Conservation (phyloP, 2,329 filamentous ascomycete species). For the Dothistroma septosporum region DNA sequence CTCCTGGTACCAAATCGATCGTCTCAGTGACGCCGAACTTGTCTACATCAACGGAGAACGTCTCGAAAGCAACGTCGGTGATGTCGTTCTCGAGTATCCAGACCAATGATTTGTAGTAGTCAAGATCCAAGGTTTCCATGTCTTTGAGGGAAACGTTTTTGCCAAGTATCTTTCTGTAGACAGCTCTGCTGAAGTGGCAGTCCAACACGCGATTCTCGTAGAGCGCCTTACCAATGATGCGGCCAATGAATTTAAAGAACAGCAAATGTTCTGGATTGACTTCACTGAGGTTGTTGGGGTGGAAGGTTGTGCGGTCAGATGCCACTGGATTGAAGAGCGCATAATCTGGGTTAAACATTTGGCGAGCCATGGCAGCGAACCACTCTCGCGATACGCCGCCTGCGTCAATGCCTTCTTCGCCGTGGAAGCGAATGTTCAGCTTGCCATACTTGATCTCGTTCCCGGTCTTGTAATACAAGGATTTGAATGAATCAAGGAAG, state of each 20-base stretch:
- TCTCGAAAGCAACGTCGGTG: slow-evolving; percentile 94
- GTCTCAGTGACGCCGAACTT: slow-evolving; percentile 86
- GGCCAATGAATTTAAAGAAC: slow-evolving; percentile 99
- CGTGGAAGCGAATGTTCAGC: slow-evolving; percentile 93
- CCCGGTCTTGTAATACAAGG: slow-evolving; percentile 92
- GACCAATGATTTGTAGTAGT: slow-evolving; percentile 97
- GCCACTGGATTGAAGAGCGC: slow-evolving; percentile 94
- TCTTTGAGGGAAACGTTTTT: slow-evolving; percentile 96
- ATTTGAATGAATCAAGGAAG: slow-evolving; percentile 97
- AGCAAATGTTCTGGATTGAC: slow-evolving; percentile 93
- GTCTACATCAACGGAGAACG: slow-evolving; percentile 89
- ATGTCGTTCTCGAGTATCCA: slow-evolving; percentile 99
- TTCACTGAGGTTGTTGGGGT: slow-evolving; percentile 88
- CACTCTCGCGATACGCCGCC: slow-evolving; percentile 97
- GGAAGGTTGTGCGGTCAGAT: slow-evolving; percentile 96
- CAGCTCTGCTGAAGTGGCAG: slow-evolving; percentile 97
- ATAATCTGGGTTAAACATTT: slow-evolving; percentile 99
- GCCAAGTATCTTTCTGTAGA: slow-evolving; percentile 95
- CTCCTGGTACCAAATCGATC: slow-evolving; percentile 81
- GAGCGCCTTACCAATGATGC: slow-evolving; percentile 95
- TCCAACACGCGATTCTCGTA: slow-evolving; percentile 95
- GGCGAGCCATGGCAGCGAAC: slow-evolving; percentile 95
- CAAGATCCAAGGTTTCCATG: slow-evolving; percentile 96
- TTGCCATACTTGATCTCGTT: slow-evolving; percentile 99
- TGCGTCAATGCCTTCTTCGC: slow-evolving; percentile 95